Evolutionary conservation across 2,329 filamentous ascomycete species (phyloP), one percentile per base, ranked within the genome.

Genomic region (Diaporthe eres): DNA sequence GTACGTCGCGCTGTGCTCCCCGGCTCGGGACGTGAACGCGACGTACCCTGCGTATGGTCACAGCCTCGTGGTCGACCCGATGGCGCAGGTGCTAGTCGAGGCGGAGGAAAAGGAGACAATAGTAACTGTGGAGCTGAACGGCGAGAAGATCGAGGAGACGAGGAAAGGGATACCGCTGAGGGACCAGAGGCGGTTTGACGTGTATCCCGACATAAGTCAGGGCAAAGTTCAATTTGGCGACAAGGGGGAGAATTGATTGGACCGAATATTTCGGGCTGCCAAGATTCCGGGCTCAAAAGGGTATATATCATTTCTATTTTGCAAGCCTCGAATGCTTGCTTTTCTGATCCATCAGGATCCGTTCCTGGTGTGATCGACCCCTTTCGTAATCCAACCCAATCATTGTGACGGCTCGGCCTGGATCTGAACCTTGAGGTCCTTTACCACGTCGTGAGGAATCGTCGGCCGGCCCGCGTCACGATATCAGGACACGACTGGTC

Each of bases 41-140:
- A 88, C 89, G 8, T 99, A 99, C 83, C 92, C 96, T 81, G 96
- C 97, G 1, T 99, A 93, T 90, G 97, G 97, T 0, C 97, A 99
- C 84, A 97, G 93, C 80, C 88, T 98, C 87, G 88, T 98, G 73
- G 93, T 94, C 9, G 95, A 98, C 83, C 96, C 97, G 2, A 94
- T 96, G 87, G 97, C 95, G 17, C 88, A 92, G 79, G 91, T 98
- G n/a, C 79, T 98, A 80, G 89, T 87, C 22, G 92, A 98, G 87
- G 91, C 95, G 1, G 95, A 92, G 17, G 95, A 97, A 85, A 86
- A 86, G 61, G 95, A 98, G 86, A 90, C 90, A 5, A 94, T 94
- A 77, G 89, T 98, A 15, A 91, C 92, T 82, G 93, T 92, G 60
- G 93, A 96, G 75, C 84, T 98, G 81, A 88, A 91, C 49, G 90